Base-by-base conservation (phyloP, 495 filamentous ascomycete genomes). In the Penicillium alfredii region DNA sequence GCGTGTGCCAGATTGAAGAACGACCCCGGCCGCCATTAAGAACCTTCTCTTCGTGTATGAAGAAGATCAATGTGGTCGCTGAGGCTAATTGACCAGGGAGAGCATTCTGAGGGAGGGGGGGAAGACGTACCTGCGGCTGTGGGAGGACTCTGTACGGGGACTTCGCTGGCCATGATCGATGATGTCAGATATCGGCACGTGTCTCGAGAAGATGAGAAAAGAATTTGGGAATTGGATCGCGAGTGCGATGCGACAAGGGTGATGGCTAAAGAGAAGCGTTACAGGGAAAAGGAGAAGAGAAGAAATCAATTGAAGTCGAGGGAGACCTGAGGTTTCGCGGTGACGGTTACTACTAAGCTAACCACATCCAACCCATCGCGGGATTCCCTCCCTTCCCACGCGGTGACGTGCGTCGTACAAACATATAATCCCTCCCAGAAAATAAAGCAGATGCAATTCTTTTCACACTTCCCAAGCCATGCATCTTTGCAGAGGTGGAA, bases 311-410 rank as follows among this genome's bases (percentile, higher is more conserved):
- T 44, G 31, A 43, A 32, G 18, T 44, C 18, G 20, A 15, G 40
- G 38, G 36, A 30, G 33, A 22, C 20, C 31, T 35, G 60, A 64
- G 56, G 58, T 64, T 57, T 58, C 56, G 54, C 54, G 46, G 58
- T 66, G 60, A 64, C 60, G 60, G 64, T 61, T 53, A 59, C 55
- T 59, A 57, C 56, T 45, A 37, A 48, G 43, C 51, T 62, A 53
- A 51, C 42, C 40, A 44, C 32, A 43, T 61, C 51, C 37, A 42
- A 45, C 40, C 49, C n/a, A n/a, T 22, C 31, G 41, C 30, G 37
- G 45, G 53, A 39, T 44, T 44, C 47, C 54, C 39, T 45, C 33
- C 27, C 42, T 34, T n/a, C n/a, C n/a, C n/a, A n/a, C n/a, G n/a
- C n/a, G n/a, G n/a, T n/a, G n/a, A n/a, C n/a, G n/a, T n/a, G n/a